Conservation (phyloP, 345 rosid species). For the Citrus inodora region DNA sequence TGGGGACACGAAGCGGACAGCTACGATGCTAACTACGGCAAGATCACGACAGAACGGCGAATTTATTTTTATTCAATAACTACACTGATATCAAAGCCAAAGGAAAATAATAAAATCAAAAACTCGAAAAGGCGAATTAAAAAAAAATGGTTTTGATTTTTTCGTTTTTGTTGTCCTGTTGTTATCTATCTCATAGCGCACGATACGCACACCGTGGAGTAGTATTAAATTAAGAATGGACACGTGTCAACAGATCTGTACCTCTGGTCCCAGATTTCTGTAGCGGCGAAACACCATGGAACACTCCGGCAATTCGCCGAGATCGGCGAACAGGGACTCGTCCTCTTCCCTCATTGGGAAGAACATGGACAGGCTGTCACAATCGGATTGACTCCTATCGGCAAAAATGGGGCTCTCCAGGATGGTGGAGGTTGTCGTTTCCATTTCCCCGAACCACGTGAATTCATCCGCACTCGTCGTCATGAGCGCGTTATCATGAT, state of each 20-base stretch:
- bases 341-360: slow-evolving; percentile 77
- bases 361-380: slow-evolving; percentile 43
- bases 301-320: slow-evolving; percentile 97
- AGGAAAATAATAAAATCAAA: slow-evolving; percentile 7
- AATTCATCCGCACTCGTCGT: slow-evolving; percentile 51
- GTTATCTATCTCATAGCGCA: slow-evolving; percentile 12
- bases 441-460: slow-evolving; percentile 80
- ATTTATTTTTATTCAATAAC: slow-evolving; percentile 25
- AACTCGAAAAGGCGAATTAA: neutral
- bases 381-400: slow-evolving; percentile 23
- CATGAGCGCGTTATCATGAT: slow-evolving; percentile 37
- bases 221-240: neutral
- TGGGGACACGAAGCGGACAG: slow-evolving; percentile 13
- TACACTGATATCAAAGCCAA: slow-evolving; percentile 42
- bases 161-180: neutral
- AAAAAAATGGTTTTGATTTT: neutral
- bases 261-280: slow-evolving; percentile 61
- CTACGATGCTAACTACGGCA: slow-evolving; percentile 22
- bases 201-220: slow-evolving; percentile 17
- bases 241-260: slow-evolving; percentile 67
- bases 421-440: slow-evolving; percentile 65
- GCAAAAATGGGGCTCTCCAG: slow-evolving; percentile 67
- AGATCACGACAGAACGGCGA: slow-evolving; percentile 28
- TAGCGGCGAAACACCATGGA: slow-evolving; percentile 77
- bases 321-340: slow-evolving; percentile 93